Conservation (phyloP, 2,329 filamentous ascomycete genomes). For the Xylariaceae sp. region DNA sequence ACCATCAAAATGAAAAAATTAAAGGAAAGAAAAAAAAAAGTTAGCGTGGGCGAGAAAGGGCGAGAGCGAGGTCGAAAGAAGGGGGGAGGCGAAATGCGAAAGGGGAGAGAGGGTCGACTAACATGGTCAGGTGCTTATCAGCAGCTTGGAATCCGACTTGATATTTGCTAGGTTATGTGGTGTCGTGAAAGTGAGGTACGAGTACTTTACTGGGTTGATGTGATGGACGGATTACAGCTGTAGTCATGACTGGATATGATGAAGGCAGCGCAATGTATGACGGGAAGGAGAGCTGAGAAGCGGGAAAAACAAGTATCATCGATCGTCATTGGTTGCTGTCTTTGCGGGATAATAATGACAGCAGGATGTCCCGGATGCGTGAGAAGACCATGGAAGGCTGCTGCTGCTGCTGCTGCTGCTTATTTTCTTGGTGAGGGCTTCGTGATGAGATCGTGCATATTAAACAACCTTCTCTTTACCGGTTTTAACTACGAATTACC, state of each 20-base stretch:
- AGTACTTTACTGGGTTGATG: too few relatives aligned
- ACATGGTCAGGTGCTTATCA: neutral
- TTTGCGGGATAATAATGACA: neutral
- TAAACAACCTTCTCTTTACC: neutral
- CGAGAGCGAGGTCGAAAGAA: too few relatives aligned
- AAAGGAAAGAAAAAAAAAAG: neutral
- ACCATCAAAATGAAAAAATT: neutral
- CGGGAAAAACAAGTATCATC: neutral
- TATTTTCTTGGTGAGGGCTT: neutral
- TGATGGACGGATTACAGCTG: neutral
- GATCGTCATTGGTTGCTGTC: neutral
- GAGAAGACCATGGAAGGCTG: neutral
- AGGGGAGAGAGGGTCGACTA: conserved; percentile 1
- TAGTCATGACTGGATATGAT: neutral
- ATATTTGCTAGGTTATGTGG: neutral
- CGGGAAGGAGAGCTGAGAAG: neutral
- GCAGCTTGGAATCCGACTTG: neutral
- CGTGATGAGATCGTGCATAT: neutral
- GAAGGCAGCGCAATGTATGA: neutral
- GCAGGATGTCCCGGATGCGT: neutral
- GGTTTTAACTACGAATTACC: neutral
- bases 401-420: neutral
- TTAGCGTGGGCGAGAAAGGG: neutral
- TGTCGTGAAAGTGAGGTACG: neutral
- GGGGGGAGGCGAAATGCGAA: neutral